Evolutionary conservation across 495 filamentous ascomycete species (phyloP), one percentile per base, ranked within the genome.

Genomic region (Bombardia bombarda): DNA sequence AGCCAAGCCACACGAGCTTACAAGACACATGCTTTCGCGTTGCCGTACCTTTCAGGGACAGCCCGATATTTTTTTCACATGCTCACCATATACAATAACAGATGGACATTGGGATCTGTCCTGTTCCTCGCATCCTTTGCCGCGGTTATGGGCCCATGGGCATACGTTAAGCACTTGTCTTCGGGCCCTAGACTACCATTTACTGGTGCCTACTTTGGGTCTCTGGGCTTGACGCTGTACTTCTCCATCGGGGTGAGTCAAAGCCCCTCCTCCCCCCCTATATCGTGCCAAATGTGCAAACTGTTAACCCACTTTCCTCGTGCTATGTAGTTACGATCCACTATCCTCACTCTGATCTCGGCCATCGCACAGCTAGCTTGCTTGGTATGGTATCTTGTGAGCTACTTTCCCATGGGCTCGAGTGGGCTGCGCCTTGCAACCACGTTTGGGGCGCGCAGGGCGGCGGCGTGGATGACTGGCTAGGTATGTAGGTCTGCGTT

Each of bases 381-480:
- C 38, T 72, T 97, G 34, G 45, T 89, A 21, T 98, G 92, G 90
- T 97, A 97, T 66, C 72, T 95, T 8, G 83, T 98, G 64, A 92
- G 85, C 67, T 98, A 98, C 68, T 98, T 98, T 61, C 92, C 92
- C 2, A 94, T 96, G 89, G 92, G 92, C 19, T 86, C 84, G 38
- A 87, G 79, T 38, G 87, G 90, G 16, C 65, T 96, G 48, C 81
- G 90, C 50, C 83, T 94, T 51, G 88, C 87, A 54, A 84, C 87
- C 31, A 79, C 77, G 10, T 88, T 94, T 51, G 92, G 90, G 8
- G 86, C 82, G 14, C 82, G 81, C 60, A 73, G 87, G 52, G 85
- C 93, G 13, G 74, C 87, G 9, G 74, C 87, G 42, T 98, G 92
- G 92, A 84, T 98, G 78, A 81, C 77, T 38, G 81, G 83, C 41